Conservation (phyloP, 2,329 filamentous ascomycete genomes). For the Botrytis sinoallii region DNA sequence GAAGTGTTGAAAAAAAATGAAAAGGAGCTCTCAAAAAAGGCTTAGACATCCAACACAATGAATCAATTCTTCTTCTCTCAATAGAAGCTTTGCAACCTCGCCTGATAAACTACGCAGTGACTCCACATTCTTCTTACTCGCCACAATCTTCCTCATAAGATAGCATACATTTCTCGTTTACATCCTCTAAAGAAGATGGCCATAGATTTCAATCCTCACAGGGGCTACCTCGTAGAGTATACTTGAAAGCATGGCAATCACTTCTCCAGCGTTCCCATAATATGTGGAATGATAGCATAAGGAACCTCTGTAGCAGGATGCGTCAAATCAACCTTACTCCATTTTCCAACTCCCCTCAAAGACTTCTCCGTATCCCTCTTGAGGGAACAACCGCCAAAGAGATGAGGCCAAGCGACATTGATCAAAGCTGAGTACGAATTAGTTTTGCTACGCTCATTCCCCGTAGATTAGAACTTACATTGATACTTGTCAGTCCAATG, state of each 20-base stretch:
- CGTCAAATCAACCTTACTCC: slow-evolving; percentile 32
- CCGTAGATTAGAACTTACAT: slow-evolving; percentile 25
- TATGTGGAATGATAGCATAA: slow-evolving; percentile 33
- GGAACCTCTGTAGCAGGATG: slow-evolving; percentile 27
- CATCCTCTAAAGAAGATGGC: no score
- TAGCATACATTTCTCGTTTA: neutral
- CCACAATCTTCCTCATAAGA: neutral
- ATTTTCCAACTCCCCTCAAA: slow-evolving; percentile 30
- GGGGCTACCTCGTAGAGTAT: no score
- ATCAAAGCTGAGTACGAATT: slow-evolving; percentile 26
- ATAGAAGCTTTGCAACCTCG: neutral
- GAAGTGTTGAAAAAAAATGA: neutral
- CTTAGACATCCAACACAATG: neutral
- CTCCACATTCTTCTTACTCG: neutral
- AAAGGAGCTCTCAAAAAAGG: neutral
- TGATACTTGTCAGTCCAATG: slow-evolving; percentile 30
- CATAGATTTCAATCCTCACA: neutral
- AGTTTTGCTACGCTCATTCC: neutral
- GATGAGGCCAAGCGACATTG: slow-evolving; percentile 34
- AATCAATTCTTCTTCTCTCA: neutral
- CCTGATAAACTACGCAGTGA: no score
- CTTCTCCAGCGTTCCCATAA: slow-evolving; percentile 32
- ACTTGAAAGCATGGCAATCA: slow-evolving; percentile 12
- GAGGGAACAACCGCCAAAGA: slow-evolving; percentile 33
- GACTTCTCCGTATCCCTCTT: slow-evolving; percentile 32